Percentiles rank a stretch among this genome's conserved stretches.
These are phyloP conservation scores for Colletotrichum karsti DNA, from an alignment of 2,329 filamentous ascomycete genomes.

Conservation along the genomic window DNA sequence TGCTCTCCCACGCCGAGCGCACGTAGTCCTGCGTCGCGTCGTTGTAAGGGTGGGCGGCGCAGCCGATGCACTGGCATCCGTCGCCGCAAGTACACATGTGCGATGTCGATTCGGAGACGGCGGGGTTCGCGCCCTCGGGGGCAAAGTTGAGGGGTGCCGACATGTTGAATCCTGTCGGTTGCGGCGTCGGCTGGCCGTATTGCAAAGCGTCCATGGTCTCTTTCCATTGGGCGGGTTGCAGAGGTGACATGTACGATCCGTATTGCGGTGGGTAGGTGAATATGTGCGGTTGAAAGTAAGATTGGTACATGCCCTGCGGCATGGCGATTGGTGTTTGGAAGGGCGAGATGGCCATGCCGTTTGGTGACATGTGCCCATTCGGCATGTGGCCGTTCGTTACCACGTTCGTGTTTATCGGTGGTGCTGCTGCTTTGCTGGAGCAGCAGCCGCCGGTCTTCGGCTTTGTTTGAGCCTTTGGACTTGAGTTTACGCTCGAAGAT, in stretches of 20 bases:
- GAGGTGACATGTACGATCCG: slow-evolving; percentile 62
- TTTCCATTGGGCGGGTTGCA: slow-evolving; percentile 63
- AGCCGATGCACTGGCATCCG: slow-evolving; percentile 73
- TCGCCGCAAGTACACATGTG: slow-evolving; percentile 70
- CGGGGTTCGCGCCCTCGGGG: slow-evolving; percentile 20
- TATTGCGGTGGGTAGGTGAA: slow-evolving; percentile 64
- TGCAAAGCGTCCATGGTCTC: slow-evolving; percentile 53
- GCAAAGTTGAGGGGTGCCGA: slow-evolving; percentile 10
- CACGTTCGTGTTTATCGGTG: slow-evolving; percentile 22
- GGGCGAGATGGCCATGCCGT: slow-evolving; percentile 39
- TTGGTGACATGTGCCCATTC: slow-evolving; percentile 34
- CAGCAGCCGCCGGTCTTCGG: slow-evolving; percentile 43
- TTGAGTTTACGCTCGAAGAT: slow-evolving; percentile 24
- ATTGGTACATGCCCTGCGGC: slow-evolving; percentile 46
- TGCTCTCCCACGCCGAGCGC: slow-evolving; percentile 54
- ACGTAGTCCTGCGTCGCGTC: slow-evolving; percentile 65
- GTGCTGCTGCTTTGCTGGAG: slow-evolving; percentile 37
- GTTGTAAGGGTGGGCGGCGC: slow-evolving; percentile 74
- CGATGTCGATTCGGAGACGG: slow-evolving; percentile 39
- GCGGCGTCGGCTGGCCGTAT: slow-evolving; percentile 43
- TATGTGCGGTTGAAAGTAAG: slow-evolving; percentile 53
- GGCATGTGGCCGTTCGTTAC: slow-evolving; percentile 9
- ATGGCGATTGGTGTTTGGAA: slow-evolving; percentile 46
- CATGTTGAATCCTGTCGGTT: slow-evolving; percentile 29
- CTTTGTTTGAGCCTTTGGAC: slow-evolving; percentile 26